Evolutionary conservation across 2,329 filamentous ascomycete genomes (phyloP).

Genomic region (Domatiomyces catenatus): DNA sequence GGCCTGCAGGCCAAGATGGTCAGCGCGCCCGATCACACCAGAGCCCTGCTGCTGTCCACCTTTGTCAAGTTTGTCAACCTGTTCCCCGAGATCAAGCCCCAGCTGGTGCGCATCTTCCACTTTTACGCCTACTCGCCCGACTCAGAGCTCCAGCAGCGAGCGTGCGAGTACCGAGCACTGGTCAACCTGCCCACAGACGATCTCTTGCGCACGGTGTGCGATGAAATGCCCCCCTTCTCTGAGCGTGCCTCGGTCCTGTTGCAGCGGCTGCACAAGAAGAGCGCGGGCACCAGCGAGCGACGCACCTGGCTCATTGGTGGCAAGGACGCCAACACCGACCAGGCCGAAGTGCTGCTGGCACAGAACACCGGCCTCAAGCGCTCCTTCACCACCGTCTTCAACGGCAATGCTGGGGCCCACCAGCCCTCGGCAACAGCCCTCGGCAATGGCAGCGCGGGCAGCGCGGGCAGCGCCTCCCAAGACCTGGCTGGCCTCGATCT

Average conservation of each 20-base stretch:
- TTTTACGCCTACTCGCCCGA: slow-evolving; percentile 90
- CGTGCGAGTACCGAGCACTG: slow-evolving; percentile 83
- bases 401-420: slow-evolving; percentile 20
- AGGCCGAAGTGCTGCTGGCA: slow-evolving; percentile 62
- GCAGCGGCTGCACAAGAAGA: slow-evolving; percentile 86
- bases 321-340: slow-evolving; percentile 78
- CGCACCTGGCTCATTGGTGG: slow-evolving; percentile 96
- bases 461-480: slow-evolving; percentile 37
- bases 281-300: slow-evolving; percentile 82
- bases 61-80: slow-evolving; percentile 98
- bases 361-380: slow-evolving; percentile 73
- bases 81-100: slow-evolving; percentile 95
- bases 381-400: slow-evolving; percentile 52
- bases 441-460: slow-evolving; percentile 3
- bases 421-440: no score
- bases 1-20: slow-evolving; percentile 81
- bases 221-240: slow-evolving; percentile 97
- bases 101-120: slow-evolving; percentile 77
- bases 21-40: slow-evolving; percentile 72
- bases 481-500: slow-evolving; percentile 77
- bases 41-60: slow-evolving; percentile 85
- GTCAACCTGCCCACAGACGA: slow-evolving; percentile 80
- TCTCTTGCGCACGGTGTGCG: slow-evolving; percentile 79
- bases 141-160: slow-evolving; percentile 86
- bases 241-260: slow-evolving; percentile 83